Percentiles rank a stretch among this genome's conserved stretches.
These are phyloP conservation scores for Cytospora piceae DNA, from an alignment of 2,329 filamentous ascomycete genomes.

Conservation along the genomic window DNA sequence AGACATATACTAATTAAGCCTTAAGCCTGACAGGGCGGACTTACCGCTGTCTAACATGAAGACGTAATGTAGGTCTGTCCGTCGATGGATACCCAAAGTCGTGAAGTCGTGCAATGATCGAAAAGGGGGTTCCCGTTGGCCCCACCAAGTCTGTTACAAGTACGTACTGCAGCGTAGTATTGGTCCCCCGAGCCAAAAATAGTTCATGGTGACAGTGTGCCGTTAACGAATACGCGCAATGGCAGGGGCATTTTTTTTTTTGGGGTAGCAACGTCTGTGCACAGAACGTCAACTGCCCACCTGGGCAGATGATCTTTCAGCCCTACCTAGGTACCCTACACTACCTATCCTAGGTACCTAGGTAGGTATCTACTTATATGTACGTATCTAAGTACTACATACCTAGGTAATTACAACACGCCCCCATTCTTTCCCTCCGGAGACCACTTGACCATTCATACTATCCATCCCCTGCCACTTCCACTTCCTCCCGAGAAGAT, in stretches of 20 bases:
- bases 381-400: too few relatives aligned
- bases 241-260: not conserved
- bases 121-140: not conserved
- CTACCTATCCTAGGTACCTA: not conserved
- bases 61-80: constrained; percentile 29
- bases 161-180: too few relatives aligned
- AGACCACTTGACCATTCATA: not conserved
- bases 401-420: not conserved
- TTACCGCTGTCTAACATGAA: constrained; percentile 20
- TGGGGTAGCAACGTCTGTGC: not conserved
- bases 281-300: not conserved
- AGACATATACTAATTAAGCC: not conserved
- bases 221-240: not conserved
- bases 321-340: too few relatives aligned
- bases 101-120: constrained; percentile 6
- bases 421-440: not conserved
- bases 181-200: not conserved
- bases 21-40: constrained; percentile 3
- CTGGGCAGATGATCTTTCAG: not conserved
- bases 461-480: not conserved
- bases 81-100: constrained; percentile 23
- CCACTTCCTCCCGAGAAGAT: too few relatives aligned
- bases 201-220: not conserved
- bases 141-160: not conserved
- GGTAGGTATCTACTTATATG: not conserved